Percentiles rank a stretch among this genome's conserved stretches.
phyloP scores from a whole-genome alignment of 495 filamentous ascomycete genomes.

The Corynascus novoguineensis region DNA sequence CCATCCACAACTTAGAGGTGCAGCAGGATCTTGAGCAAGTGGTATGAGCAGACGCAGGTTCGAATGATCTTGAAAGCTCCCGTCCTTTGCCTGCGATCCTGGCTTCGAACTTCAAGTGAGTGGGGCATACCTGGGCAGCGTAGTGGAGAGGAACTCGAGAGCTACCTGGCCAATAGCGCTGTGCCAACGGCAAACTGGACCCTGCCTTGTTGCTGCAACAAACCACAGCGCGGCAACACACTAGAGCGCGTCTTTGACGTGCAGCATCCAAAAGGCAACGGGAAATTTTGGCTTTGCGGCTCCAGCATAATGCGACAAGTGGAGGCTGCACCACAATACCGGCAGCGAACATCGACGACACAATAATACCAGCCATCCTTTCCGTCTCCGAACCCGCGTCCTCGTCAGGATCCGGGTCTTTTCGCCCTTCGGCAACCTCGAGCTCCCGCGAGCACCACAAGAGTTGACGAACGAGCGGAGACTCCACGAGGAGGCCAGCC shows the following conservation, averaged over 20 bases:
- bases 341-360: slow-evolving; percentile 11
- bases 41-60: too few species aligned
- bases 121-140: too few species aligned
- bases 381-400: neutral
- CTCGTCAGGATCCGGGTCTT: neutral
- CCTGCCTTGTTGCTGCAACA: slow-evolving; percentile 8
- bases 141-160: neutral
- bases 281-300: slow-evolving; percentile 15
- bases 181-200: neutral
- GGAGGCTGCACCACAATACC: slow-evolving; percentile 14
- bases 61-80: too few species aligned
- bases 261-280: neutral
- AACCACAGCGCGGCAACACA: slow-evolving; percentile 13
- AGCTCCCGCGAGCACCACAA: neutral
- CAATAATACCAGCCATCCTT: neutral
- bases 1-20: too few species aligned
- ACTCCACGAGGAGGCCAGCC: too few species aligned
- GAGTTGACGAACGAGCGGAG: neutral
- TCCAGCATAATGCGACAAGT: slow-evolving; percentile 19
- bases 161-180: neutral
- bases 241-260: slow-evolving; percentile 28
- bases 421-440: neutral
- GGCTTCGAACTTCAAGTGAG: too few species aligned
- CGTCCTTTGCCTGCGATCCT: too few species aligned
- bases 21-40: too few species aligned